Percentiles rank a stretch among this genome's conserved stretches.
Evolutionary conservation across 345 rosid genomes (phyloP).

Genomic region (Draba incana): DNA sequence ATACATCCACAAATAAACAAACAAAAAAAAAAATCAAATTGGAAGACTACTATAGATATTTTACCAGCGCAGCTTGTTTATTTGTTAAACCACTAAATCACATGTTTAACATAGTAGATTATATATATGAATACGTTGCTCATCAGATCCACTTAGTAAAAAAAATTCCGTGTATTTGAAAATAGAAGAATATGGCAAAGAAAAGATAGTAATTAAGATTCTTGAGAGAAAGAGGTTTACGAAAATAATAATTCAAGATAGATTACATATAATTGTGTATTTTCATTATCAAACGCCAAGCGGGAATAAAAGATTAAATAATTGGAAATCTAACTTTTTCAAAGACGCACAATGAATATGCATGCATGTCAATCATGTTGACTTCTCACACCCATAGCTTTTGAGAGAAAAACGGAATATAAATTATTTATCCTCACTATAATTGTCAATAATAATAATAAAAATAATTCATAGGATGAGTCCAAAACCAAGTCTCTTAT

Average conservation of each 20-base stretch:
- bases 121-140: background rate
- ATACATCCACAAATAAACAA: background rate
- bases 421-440: conserved; percentile 17
- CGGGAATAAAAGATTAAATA: background rate
- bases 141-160: background rate
- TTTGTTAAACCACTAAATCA: background rate
- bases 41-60: conserved; percentile 8
- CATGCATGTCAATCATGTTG: conserved; percentile 50
- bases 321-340: background rate
- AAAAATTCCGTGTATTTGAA: background rate
- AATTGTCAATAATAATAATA: conserved; percentile 14
- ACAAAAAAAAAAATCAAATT: background rate
- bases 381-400: conserved; percentile 41
- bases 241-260: background rate
- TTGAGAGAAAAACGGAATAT: conserved; percentile 27
- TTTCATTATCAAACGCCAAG: conserved; percentile 12
- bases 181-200: background rate
- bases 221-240: background rate
- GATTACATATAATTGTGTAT: background rate
- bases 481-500: conserved; percentile 41
- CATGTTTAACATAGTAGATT: background rate
- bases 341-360: conserved; percentile 34
- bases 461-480: conserved; percentile 30
- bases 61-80: background rate
- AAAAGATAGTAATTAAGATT: background rate